These are phyloP conservation scores for Penicillium concentricum DNA, from an alignment of 2,329 filamentous ascomycete species.

Conservation along the genomic window DNA sequence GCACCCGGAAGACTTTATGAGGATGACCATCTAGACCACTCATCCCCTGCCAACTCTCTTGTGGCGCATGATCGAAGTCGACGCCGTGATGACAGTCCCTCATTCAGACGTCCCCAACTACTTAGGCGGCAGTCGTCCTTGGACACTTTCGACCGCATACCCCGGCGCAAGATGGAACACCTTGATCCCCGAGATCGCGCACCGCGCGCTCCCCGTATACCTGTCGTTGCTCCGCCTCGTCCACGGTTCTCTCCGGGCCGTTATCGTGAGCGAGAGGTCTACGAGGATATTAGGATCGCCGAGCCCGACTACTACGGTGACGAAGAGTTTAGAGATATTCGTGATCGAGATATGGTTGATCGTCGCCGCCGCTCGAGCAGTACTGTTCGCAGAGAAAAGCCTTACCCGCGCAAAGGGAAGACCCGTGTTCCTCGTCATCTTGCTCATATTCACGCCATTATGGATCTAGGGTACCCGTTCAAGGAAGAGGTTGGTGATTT, in stretches of 20 bases:
- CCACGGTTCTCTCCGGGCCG: conserved; percentile 54
- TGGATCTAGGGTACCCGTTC: conserved; percentile 82
- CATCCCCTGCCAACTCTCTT: conserved; percentile 51
- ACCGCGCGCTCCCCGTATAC: conserved; percentile 62
- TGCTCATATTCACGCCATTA: conserved; percentile 75
- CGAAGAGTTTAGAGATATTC: conserved; percentile 66
- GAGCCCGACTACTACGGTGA: conserved; percentile 69
- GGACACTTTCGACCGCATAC: conserved; percentile 82
- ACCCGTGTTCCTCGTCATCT: conserved; percentile 81
- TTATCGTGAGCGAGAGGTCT: conserved; percentile 57
- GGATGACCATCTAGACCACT: conserved; percentile 42
- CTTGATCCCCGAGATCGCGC: conserved; percentile 40
- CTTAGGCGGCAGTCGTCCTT: conserved; percentile 82
- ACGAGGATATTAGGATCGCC: conserved; percentile 67
- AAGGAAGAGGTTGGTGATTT: conserved; percentile 69
- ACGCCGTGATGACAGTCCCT: conserved; percentile 52
- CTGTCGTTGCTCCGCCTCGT: conserved; percentile 53
- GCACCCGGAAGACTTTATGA: conserved; percentile 41
- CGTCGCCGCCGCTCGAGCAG: conserved; percentile 48
- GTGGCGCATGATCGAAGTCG: conserved; percentile 58
- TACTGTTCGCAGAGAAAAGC: conserved; percentile 36
- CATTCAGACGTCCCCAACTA: conserved; percentile 62
- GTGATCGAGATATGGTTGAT: conserved; percentile 60
- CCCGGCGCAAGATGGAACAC: conserved; percentile 53
- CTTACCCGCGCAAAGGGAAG: conserved; percentile 79